Base-by-base conservation (phyloP, 139 green algal genomes). In the Zygnema circumcarinatum region DNA sequence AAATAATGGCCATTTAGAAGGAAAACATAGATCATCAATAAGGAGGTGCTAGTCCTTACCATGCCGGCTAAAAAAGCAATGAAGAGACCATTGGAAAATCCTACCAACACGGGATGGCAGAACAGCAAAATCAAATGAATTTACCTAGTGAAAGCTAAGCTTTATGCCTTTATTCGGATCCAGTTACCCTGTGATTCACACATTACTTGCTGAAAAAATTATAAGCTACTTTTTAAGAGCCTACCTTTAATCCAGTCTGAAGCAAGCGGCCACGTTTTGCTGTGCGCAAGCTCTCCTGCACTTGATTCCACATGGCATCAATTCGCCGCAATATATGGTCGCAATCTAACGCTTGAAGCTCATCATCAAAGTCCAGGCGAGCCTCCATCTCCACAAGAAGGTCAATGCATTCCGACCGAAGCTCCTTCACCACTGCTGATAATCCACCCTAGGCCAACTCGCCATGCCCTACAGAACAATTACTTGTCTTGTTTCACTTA, bases 381-480 rank as follows among this genome's bases (percentile, higher is more conserved):
- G 94, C 95, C 88, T 98, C 96, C 38, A 98, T 75, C 92, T 98
- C 96, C 2, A 92, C 94, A 20, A 98, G 92, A 52, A 98, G 75
- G 16, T 94, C 91, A 32, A 99, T 82, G 69, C 93, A 94, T 2
- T 87, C 86, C 0, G 33, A 38, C 22, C 96, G 87, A 81, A 97
- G 80, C 0, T 29, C 42, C 0, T 42, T n/a, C 25, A 98, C 93
- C 20, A 89, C 83, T 7, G 74, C 74, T 2, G 94, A 95, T 41
- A 98, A 79, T 0, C 94, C 95, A 11, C 93, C 94, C 74, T 90
- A 76, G 75, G 88, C n/a, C n/a, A n/a, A n/a, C n/a, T 22, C 3
- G 1, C n/a, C n/a, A n/a, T n/a, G n/a, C n/a, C 56, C 56, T n/a
- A n/a, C n/a, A n/a, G n/a, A n/a, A n/a, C n/a, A n/a, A n/a, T n/a